Base-by-base conservation (phyloP, 805 yeast species). In the Saturnispora ahearnii region DNA sequence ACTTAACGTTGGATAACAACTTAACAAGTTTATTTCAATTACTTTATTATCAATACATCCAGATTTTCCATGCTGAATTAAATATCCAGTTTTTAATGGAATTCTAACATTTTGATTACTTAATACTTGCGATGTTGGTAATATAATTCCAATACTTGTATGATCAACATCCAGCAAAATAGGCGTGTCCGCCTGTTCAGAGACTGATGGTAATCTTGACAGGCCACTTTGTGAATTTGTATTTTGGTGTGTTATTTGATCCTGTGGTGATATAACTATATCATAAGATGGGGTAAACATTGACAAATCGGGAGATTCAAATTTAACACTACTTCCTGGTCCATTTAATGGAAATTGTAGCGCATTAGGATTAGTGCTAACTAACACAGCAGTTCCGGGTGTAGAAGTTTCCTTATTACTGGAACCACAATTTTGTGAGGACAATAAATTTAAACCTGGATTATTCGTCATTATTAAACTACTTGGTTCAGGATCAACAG, bases 1-100 rank as follows among this genome's bases (percentile, higher is more conserved):
- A 49, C 78, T 74, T 64, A 85, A 77, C 38, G 79, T 79, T 36
- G 79, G 77, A 15, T 89, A 87, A 58, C 91, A 85, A 59, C 89
- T 84, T 55, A 86, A 64, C 31, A 86, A 66, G 55, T 80, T 83
- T 6, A 83, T 77, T 57, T 85, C 93, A 53, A 80, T 74, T 4
- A 76, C 43, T 34, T 51, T 59, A 24, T 50, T 55, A 30, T 55
- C 56, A 15, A 47, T 51, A 22, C 48, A 50, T 5, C 59, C 57
- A 26, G n/a, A 6, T n/a, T 48, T 49, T 4, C 57, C 59, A 3
- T 56, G 55, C 37, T 76, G 80, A 7, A 82, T 58, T 48, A 86
- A 62, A 52, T 80, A 84, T 0, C 93, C 93, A 1, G 87, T 79
- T 53, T 79, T 78, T 58, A 84, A 76, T 2, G 90, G 84, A 47